Evolutionary conservation across 192 early-diverging fungal genomes (phyloP).

Genomic region (Coemansia sp.): DNA sequence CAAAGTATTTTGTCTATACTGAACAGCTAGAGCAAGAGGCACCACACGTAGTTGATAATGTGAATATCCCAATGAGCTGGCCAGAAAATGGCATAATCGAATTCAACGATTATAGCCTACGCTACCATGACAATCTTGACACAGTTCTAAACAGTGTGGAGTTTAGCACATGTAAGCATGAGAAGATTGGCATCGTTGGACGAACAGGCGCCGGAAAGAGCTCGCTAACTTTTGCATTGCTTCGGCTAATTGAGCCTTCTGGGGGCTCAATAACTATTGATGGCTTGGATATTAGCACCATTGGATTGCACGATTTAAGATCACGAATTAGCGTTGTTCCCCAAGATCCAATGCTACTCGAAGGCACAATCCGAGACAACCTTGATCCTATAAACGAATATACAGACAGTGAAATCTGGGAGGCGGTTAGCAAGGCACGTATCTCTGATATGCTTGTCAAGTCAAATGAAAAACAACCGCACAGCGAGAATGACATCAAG

Average conservation of each 20-base stretch:
- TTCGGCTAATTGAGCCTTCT: conserved; percentile 59
- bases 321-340: conserved; percentile 60
- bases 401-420: conserved; percentile 66
- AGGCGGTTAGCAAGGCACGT: conserved; percentile 51
- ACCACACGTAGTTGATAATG: conserved; percentile 9
- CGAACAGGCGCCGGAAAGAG: conserved; percentile 60
- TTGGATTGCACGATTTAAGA: conserved; percentile 57
- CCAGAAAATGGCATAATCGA: conserved; percentile 43
- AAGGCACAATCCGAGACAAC: conserved; percentile 68
- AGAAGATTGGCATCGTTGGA: conserved; percentile 59
- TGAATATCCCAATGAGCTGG: conserved; percentile 40
- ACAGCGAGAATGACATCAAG: background rate
- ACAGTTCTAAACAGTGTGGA: conserved; percentile 33
- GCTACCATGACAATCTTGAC: conserved; percentile 22
- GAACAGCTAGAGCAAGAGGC: conserved; percentile 59
- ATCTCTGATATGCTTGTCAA: conserved; percentile 10
- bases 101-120: conserved; percentile 46
- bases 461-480: background rate
- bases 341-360: conserved; percentile 66
- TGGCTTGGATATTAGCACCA: conserved; percentile 55
- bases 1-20: conserved; percentile 19
- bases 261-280: conserved; percentile 56
- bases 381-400: conserved; percentile 62
- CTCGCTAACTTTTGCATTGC: conserved; percentile 58
- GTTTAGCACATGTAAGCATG: conserved; percentile 45